Percentiles rank a stretch among this genome's conserved stretches.
These are phyloP conservation scores for Mangifera indica DNA, from an alignment of 345 rosid species.

Conservation along the genomic window DNA sequence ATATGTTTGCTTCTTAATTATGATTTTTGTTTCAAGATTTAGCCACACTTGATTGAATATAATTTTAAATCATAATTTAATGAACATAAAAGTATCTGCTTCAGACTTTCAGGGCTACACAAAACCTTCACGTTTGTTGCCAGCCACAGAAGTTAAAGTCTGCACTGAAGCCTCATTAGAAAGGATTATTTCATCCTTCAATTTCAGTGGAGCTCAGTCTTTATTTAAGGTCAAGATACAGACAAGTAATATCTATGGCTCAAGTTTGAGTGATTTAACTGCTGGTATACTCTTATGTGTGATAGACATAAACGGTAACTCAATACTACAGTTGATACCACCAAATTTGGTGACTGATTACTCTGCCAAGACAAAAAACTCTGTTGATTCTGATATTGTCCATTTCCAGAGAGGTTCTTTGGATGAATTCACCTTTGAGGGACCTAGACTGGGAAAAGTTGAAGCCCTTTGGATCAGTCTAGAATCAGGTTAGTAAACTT, in stretches of 20 bases:
- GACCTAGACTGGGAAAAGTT: slow-evolving; percentile 49
- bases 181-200: slow-evolving; percentile 21
- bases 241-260: slow-evolving; percentile 69
- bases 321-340: slow-evolving; percentile 67
- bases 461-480: slow-evolving; percentile 79
- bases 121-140: slow-evolving; percentile 60
- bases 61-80: background rate
- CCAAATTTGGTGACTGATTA: slow-evolving; percentile 30
- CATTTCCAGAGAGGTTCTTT: slow-evolving; percentile 72
- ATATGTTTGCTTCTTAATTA: background rate
- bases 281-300: slow-evolving; percentile 67
- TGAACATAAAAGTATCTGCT: slow-evolving; percentile 13
- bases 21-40: slow-evolving; percentile 7
- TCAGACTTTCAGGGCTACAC: slow-evolving; percentile 81
- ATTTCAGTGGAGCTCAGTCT: slow-evolving; percentile 34
- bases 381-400: slow-evolving; percentile 32
- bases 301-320: slow-evolving; percentile 65
- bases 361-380: slow-evolving; percentile 30
- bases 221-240: slow-evolving; percentile 59
- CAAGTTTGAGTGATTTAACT: slow-evolving; percentile 58
- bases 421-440: slow-evolving; percentile 70
- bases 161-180: slow-evolving; percentile 28
- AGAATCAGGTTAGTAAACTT: slow-evolving; percentile 64
- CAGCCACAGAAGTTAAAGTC: slow-evolving; percentile 50
- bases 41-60: slow-evolving; percentile 8